Evolutionary conservation across 1,284 basidiomycete genomes (phyloP), one percentile per base, ranked within the genome.

Genomic region (Trichosporon sp.): DNA sequence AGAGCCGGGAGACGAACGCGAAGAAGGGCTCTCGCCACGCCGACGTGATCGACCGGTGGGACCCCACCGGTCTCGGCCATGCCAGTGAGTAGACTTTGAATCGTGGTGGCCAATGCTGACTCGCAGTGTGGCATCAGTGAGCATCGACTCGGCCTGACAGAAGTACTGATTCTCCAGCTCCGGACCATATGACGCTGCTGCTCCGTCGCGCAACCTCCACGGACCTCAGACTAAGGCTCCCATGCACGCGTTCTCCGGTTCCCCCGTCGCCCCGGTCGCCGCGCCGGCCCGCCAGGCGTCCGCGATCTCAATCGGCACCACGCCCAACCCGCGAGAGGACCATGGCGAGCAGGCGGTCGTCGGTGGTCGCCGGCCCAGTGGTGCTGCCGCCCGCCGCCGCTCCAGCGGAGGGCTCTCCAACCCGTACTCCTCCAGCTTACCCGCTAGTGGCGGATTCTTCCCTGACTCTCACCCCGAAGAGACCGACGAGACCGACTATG

Each of bases 11-110:
- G 7, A 56, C 69, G 11, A 76, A 75, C 56, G 76, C 79, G 65
- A 81, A 80, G 73, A 80, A 80, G 73, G 78, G 75, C 23, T 77
- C 76, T 67, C 71, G 77, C 66, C 81, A 83, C 68, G 81, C 78
- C 18, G 82, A 83, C 71, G 78, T 83, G 13, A 82, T 83, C 42
- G 82, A 83, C 75, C 76, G 76, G 7, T 83, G 81, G 82, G 82
- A 83, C 74, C 81, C 81, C 7, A 81, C 82, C 2, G 82, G 82
- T 35, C 67, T 83, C 18, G 82, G 82, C 5, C 76, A 70, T 70
- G 80, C 80, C 5, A 79, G 80, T 82, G 72, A 78, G 80, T 78
- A 1, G 27, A 6, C 8, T 3, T 32, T 3, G 15, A 51, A 51
- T 23, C 2, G 23, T 8, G 21, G 35, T 13, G 58, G 23, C 11